These are phyloP conservation scores for Metarhizium anisopliae DNA, from an alignment of 2,329 filamentous ascomycete genomes.

Conservation along the genomic window DNA sequence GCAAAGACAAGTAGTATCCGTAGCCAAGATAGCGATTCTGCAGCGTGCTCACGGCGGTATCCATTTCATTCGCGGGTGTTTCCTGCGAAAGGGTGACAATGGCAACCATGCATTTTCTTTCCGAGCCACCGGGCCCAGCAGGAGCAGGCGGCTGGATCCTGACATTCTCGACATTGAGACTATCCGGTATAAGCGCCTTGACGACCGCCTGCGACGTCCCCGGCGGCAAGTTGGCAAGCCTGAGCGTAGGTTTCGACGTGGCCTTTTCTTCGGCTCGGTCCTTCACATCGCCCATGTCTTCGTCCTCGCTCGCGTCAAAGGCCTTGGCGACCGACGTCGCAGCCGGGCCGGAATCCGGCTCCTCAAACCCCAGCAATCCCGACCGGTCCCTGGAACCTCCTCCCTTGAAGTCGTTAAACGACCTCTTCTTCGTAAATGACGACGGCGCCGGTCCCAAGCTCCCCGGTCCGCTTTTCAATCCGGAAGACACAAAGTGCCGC, in stretches of 20 bases:
- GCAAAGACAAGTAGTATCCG: slow-evolving; percentile 72
- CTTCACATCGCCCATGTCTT: slow-evolving; percentile 34
- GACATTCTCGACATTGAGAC: slow-evolving; percentile 61
- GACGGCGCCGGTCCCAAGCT: slow-evolving; percentile 47
- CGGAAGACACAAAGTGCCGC: slow-evolving; percentile 57
- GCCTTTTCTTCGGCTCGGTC: slow-evolving; percentile 47
- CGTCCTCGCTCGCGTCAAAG: slow-evolving; percentile 61
- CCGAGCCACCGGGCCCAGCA: slow-evolving; percentile 40
- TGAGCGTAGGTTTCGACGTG: slow-evolving; percentile 52
- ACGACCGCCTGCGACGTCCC: slow-evolving; percentile 50
- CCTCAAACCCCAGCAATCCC: slow-evolving; percentile 25
- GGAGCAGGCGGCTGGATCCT: slow-evolving; percentile 46
- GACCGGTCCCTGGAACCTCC: slow-evolving; percentile 14
- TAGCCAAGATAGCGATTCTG: slow-evolving; percentile 81
- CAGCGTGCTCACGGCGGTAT: slow-evolving; percentile 65
- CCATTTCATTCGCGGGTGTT: slow-evolving; percentile 75
- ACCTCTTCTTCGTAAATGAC: slow-evolving; percentile 45
- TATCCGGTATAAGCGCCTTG: slow-evolving; percentile 49
- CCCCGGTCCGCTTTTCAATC: slow-evolving; percentile 50
- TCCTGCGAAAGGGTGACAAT: slow-evolving; percentile 76
- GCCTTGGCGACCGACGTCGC: slow-evolving; percentile 53
- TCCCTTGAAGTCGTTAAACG: slow-evolving; percentile 28
- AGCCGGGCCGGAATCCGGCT: slow-evolving; percentile 24
- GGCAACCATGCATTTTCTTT: slow-evolving; percentile 65
- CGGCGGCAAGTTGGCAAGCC: slow-evolving; percentile 52